Evolutionary conservation across 352 stramenopile species (phyloP).

Genomic region (Pythium rhizo-oryzae): DNA sequence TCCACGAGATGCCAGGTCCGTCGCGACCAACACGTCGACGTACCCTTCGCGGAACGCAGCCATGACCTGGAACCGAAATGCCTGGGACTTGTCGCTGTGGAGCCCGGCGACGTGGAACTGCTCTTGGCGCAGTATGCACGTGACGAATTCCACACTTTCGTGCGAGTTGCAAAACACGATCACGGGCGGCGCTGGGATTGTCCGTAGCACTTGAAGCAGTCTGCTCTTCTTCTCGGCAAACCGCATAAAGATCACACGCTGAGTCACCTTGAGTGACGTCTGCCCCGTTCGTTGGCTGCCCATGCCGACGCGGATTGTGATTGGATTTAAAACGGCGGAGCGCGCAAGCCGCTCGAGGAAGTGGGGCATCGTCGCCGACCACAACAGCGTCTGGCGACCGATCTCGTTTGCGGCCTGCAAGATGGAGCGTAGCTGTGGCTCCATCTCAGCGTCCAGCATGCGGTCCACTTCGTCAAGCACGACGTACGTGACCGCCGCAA

Average conservation of each 20-base stretch:
- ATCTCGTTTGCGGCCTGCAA: conserved; percentile 74
- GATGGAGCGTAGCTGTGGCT: conserved; percentile 95
- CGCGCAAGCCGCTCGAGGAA: conserved; percentile 91
- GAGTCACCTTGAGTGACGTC: conserved; percentile 84
- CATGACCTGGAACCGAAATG: conserved; percentile 30
- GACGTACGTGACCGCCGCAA: conserved; percentile 49
- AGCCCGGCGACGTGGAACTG: conserved; percentile 95
- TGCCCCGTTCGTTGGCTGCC: conserved; percentile 31
- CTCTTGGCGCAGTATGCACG: conserved; percentile 93
- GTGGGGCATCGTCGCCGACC: conserved; percentile 94
- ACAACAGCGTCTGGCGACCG: conserved; percentile 87
- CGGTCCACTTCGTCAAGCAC: conserved; percentile 97
- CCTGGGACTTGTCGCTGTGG: conserved; percentile 89
- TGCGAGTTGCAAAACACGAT: conserved; percentile 98
- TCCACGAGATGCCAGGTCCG: conserved; percentile 87
- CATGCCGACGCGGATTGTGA: conserved; percentile 92
- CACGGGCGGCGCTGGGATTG: conserved; percentile 89
- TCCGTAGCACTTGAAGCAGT: conserved; percentile 55
- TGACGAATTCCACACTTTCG: conserved; percentile 93
- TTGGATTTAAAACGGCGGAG: conserved; percentile 92
- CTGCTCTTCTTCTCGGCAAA: conserved; percentile 44
- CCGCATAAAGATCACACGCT: conserved; percentile 81
- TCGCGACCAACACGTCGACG: conserved; percentile 83
- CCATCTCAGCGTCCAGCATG: conserved; percentile 93
- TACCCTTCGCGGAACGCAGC: conserved; percentile 31